Conservation (phyloP, 1,139 yeast species). For the Candida tropicalis region DNA sequence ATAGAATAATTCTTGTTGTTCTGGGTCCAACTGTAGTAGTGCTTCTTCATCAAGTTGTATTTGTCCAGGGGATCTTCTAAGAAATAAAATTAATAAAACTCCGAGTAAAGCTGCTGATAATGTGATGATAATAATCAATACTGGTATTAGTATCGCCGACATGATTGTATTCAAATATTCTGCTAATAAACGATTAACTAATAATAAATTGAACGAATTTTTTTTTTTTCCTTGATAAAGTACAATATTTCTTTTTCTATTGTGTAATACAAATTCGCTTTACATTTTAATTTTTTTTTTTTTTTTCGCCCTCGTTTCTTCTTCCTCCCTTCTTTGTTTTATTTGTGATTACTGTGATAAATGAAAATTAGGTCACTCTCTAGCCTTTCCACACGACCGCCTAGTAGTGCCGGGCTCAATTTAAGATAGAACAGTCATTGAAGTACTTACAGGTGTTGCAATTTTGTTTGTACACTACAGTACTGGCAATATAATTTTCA, state of each 20-base stretch:
- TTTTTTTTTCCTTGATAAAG: not conserved
- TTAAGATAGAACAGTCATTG: too few species aligned
- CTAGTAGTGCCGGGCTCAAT: too few species aligned
- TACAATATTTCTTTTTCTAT: not conserved
- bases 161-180: too few species aligned
- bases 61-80: conserved; percentile 1
- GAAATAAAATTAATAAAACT: not conserved
- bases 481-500: too few species aligned
- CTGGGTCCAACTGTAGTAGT: conserved; percentile 46
- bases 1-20: conserved; percentile 79
- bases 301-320: not conserved
- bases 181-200: too few species aligned
- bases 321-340: not conserved
- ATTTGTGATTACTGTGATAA: too few species aligned
- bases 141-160: conserved; percentile 4
- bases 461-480: too few species aligned
- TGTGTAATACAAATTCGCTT: not conserved
- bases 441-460: too few species aligned
- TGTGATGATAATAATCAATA: not conserved
- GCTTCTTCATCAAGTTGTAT: conserved; percentile 4
- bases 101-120: not conserved
- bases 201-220: not conserved
- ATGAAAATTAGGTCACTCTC: too few species aligned
- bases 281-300: not conserved
- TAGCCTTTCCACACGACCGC: too few species aligned